Base-by-base conservation (phyloP, 768 basidiomycete species). In the Trametes maxima region DNA sequence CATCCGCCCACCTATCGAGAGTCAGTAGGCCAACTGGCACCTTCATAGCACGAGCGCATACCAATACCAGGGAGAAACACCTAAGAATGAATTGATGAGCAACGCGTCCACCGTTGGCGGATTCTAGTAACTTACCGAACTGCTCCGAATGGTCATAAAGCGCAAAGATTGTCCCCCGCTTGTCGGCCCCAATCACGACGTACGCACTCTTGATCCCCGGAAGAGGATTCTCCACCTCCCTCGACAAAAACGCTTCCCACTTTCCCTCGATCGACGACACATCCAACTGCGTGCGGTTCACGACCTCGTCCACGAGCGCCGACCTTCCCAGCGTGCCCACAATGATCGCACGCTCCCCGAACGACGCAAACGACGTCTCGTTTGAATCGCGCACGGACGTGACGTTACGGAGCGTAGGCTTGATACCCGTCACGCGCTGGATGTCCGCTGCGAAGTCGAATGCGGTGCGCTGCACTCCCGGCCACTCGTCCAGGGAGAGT, bases 61-160 rank as follows among this genome's bases (percentile, higher is more conserved):
- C 83, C 83, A 87, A 59, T 82, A 85, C 85, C 86, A 87, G n/a
- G 86, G 86, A 22, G 85, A 86, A 36, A 87, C 85, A 57, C 85
- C 84, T 85, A 13, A 35, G 50, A 46, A 37, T 22, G 25, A 17
- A 3, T 14, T 10, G 4, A 14, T 17, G 16, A 39, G 11, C 5
- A 44, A 3, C 36, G 21, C 2, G 21, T 7, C 21, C 7, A 22
- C n/a, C 11, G 10, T 19, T 25, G 24, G 33, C 53, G 59, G 39
- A 44, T 3, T 17, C 5, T 19, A 11, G 22, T 7, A 1, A 67
- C 68, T 28, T 58, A 67, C 87, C 87, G 68, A 88, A 83, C 66
- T 88, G 87, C 68, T 89, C 87, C 11, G 84, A 85, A 57, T 86
- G 82, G 65, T 87, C 86, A 67, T 89, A 88, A 36, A 89, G 67